A percentile compares a stretch with the other conserved stretches of the same genome.
Conservation (phyloP, 2,329 filamentous ascomycete genomes). For the Cladorrhinum sp. region DNA sequence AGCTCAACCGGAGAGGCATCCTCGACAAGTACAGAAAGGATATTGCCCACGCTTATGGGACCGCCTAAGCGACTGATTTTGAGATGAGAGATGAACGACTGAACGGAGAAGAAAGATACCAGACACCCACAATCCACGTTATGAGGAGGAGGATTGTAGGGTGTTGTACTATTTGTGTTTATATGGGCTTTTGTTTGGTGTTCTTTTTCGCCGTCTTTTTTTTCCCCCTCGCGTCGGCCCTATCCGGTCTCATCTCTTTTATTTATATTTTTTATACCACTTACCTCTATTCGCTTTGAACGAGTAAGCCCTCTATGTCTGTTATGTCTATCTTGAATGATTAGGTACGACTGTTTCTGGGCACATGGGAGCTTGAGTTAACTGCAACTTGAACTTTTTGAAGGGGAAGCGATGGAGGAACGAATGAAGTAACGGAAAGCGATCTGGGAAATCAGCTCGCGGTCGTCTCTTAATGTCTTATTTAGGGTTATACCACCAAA, state of each 20-base stretch:
- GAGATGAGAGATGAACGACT: neutral
- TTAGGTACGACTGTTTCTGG: neutral
- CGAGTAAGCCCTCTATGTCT: neutral
- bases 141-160: neutral
- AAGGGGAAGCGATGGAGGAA: neutral
- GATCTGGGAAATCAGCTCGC: neutral
- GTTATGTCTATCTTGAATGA: neutral
- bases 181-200: constrained; percentile 1
- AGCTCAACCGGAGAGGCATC: constrained; percentile 68
- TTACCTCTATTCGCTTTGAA: neutral
- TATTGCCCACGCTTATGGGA: constrained; percentile 57
- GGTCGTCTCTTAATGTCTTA: neutral
- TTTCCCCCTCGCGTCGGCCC: neutral
- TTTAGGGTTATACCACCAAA: neutral
- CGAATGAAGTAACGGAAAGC: neutral
- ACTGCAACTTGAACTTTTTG: neutral
- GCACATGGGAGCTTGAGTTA: neutral
- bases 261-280: neutral
- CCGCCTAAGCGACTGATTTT: neutral
- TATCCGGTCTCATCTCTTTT: neutral
- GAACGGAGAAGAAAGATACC: neutral
- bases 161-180: neutral
- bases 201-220: neutral
- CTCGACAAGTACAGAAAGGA: constrained; percentile 59
- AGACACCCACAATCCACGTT: neutral